Base-by-base conservation (phyloP, 2,329 filamentous ascomycete genomes). In the Cercospora sp. region DNA sequence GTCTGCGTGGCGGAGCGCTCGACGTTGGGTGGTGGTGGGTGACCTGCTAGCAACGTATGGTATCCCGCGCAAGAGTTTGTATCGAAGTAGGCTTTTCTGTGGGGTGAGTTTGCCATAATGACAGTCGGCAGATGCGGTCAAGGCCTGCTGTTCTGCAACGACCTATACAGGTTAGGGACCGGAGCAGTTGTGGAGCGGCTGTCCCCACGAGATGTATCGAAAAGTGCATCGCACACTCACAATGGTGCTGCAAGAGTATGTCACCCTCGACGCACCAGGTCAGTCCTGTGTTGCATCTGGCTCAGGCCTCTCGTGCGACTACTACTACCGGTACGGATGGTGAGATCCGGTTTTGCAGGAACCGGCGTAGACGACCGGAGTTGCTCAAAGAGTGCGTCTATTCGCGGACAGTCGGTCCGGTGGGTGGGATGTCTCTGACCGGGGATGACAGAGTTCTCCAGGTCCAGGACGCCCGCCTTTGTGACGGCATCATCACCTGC, bases 381-480 rank as follows among this genome's bases (percentile, higher is more conserved):
- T 48, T 8, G 45, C 45, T 23, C 20, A 9, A 23, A 48, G 45
- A 26, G 26, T 55, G 23, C 23, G 23, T 23, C 26, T 26, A 16
- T n/a, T 16, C 23, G 48, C 48, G 23, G 23, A 23, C 23, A 28
- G 13, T 28, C 48, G 48, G 48, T 55, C 48, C 48, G 48, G 48
- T 10, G 45, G 9, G 18, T 48, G 45, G 42, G 45, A 48, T 48
- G 45, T 23, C 4, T 23, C 31, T 58, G 18, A 57, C 28, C 31
- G 7, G 36, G 58, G 20, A 36, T 6, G 20, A 60, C 26, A 61
- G 42, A 42, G 59, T 61, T 61, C 33, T 48, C 36, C 63, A 59
- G 53, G 33, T 33, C 36, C 63, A 59, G 53, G 33, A 59, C 53
- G 26, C 28, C 31, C 26, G 33, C 31, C 18, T 45, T 45, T 45